Evolutionary conservation across 2,329 filamentous ascomycete species (phyloP).

Genomic region (Penicillium thymicola): DNA sequence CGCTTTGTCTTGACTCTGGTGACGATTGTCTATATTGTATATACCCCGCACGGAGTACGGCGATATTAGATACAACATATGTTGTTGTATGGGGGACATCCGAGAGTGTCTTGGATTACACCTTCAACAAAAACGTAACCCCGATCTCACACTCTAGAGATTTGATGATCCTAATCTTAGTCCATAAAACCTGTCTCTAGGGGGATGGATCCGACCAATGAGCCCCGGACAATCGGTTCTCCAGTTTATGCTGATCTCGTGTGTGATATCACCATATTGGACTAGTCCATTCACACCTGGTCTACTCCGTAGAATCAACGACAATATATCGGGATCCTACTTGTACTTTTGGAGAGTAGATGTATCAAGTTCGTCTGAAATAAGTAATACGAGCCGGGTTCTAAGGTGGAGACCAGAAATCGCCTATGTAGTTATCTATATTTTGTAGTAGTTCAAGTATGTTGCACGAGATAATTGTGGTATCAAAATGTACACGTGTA

Average conservation of each 20-base stretch:
- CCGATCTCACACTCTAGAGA: constrained; percentile 7
- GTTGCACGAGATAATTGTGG: not conserved
- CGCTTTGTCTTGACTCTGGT: not conserved
- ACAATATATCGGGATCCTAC: not conserved
- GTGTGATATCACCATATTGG: not conserved
- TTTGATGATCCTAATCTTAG: constrained; percentile 19
- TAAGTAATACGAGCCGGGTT: not conserved
- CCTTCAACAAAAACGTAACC: not conserved
- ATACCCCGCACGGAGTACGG: not conserved
- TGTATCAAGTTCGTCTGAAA: not conserved
- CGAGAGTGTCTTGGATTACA: not conserved
- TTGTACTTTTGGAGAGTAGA: not conserved
- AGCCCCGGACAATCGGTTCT: not conserved
- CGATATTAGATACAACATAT: no score
- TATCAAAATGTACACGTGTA: not conserved
- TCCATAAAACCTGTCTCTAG: not conserved
- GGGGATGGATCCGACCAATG: not conserved
- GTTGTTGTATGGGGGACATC: not conserved
- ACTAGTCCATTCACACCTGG: not conserved
- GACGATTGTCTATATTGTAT: no score
- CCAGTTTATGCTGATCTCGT: not conserved
- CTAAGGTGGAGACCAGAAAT: not conserved
- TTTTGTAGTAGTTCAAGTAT: not conserved
- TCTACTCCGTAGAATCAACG: not conserved
- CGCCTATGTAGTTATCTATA: no score